phyloP scores from a whole-genome alignment of 2,329 filamentous ascomycete genomes.

The Epichloe coenophiala region DNA sequence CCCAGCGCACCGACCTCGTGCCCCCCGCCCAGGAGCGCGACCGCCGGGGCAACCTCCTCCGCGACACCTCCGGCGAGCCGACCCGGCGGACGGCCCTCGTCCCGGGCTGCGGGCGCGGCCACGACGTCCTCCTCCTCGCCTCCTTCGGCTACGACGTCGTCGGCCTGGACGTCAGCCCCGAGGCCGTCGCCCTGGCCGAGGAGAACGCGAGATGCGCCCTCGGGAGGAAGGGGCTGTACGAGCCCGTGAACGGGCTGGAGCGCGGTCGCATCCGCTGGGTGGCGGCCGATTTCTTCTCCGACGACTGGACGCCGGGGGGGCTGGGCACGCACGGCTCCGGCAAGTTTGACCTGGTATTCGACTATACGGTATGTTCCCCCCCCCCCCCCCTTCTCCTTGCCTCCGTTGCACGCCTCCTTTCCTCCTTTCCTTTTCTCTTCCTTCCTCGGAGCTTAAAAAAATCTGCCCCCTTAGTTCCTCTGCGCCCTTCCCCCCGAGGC shows the following conservation, averaged over 20 bases:
- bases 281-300: slow-evolving; percentile 52
- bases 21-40: slow-evolving; percentile 20
- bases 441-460: too few relatives aligned
- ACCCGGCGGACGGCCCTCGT: slow-evolving; percentile 44
- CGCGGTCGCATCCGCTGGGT: slow-evolving; percentile 44
- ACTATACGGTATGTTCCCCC: slow-evolving; percentile 41
- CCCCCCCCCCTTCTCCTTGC: too few relatives aligned
- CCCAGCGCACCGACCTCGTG: slow-evolving; percentile 31
- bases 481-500: slow-evolving; percentile 46
- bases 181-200: slow-evolving; percentile 31
- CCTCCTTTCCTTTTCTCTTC: too few relatives aligned
- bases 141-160: slow-evolving; percentile 65
- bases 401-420: neutral
- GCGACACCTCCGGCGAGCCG: slow-evolving; percentile 10
- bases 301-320: slow-evolving; percentile 38
- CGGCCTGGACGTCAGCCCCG: slow-evolving; percentile 54
- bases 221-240: slow-evolving; percentile 26
- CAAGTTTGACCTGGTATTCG: slow-evolving; percentile 53
- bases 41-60: slow-evolving; percentile 14
- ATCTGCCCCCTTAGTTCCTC: slow-evolving; percentile 36
- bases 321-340: slow-evolving; percentile 25
- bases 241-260: slow-evolving; percentile 23
- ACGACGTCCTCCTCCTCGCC: slow-evolving; percentile 65
- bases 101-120: slow-evolving; percentile 69
- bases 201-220: slow-evolving; percentile 26